These are phyloP conservation scores for Lepidopterella palustris DNA, from an alignment of 495 filamentous ascomycete species.

Conservation along the genomic window DNA sequence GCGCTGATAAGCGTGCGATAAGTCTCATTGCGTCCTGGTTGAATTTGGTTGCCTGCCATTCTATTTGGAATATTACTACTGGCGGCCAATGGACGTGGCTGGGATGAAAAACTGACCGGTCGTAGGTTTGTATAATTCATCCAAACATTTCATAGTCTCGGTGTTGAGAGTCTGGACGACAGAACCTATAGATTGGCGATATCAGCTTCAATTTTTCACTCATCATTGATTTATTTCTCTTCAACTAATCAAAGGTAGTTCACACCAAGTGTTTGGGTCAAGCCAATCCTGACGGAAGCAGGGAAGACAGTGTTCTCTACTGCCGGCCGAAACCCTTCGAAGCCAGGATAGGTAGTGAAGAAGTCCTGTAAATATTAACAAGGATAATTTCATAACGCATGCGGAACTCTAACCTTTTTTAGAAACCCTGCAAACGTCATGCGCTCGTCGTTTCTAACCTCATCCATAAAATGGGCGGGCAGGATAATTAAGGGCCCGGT, in stretches of 20 bases:
- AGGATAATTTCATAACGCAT: constrained; percentile 10
- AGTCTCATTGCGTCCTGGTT: constrained; percentile 41
- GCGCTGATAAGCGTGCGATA: constrained; percentile 50
- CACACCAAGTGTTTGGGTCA: constrained; percentile 45
- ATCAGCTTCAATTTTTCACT: constrained; percentile 43
- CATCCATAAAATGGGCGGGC: constrained; percentile 44
- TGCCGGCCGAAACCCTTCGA: constrained; percentile 44
- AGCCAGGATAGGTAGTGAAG: constrained; percentile 29
- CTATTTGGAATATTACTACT: constrained; percentile 16
- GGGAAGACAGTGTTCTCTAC: constrained; percentile 33
- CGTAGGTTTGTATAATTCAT: constrained; percentile 4
- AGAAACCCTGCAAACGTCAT: constrained; percentile 37
- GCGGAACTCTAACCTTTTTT: constrained; percentile 36
- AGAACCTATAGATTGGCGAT: constrained; percentile 33
- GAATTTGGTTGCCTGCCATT: constrained; percentile 31
- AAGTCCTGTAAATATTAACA: constrained; percentile 2
- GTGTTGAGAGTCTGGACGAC: constrained; percentile 32
- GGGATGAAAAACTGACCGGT: neutral
- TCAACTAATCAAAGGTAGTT: too few relatives aligned
- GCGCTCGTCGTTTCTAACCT: constrained; percentile 43
- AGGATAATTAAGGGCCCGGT: constrained; percentile 39
- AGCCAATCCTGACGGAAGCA: constrained; percentile 41
- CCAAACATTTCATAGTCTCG: neutral
- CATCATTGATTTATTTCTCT: too few relatives aligned
- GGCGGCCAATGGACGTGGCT: too few relatives aligned